A percentile compares a stretch with the other conserved stretches of the same genome.
phyloP scores from a whole-genome alignment of 106 monocot genomes.

The Acorus calamus region DNA sequence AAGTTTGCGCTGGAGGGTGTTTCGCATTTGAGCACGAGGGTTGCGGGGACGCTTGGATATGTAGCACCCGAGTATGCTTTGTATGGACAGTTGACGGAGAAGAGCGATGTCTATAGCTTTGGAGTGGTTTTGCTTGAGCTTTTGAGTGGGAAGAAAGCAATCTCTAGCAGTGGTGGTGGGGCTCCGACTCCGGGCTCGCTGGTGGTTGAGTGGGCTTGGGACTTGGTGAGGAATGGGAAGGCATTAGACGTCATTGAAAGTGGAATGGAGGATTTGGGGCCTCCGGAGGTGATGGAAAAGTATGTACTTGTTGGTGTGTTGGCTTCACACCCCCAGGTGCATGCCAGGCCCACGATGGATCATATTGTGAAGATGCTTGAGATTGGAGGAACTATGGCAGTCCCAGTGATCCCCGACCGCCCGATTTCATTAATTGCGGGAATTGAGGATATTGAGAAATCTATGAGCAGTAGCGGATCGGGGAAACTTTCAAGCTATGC shows the following conservation, averaged over 20 bases:
- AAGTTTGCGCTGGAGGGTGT: constrained; percentile 77
- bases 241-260: constrained; percentile 64
- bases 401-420: constrained; percentile 57
- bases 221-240: constrained; percentile 46
- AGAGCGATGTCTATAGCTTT: constrained; percentile 86
- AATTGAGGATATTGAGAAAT: constrained; percentile 65
- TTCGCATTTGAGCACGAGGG: constrained; percentile 84
- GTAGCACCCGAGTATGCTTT: constrained; percentile 90
- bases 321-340: constrained; percentile 74
- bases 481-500: constrained; percentile 47
- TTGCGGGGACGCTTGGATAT: constrained; percentile 85
- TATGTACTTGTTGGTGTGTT: constrained; percentile 71
- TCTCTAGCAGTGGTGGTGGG: constrained; percentile 31
- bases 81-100: constrained; percentile 84
- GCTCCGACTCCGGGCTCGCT: constrained; percentile 38
- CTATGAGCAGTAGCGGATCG: constrained; percentile 53
- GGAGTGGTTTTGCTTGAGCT: constrained; percentile 86
- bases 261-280: constrained; percentile 56
- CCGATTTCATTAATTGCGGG: constrained; percentile 58
- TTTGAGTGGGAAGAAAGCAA: constrained; percentile 79
- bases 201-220: constrained; percentile 87
- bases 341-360: constrained; percentile 89
- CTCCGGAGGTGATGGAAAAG: constrained; percentile 61
- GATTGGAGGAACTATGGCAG: constrained; percentile 29
- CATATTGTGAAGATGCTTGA: constrained; percentile 75